Evolutionary conservation across 2,329 filamentous ascomycete species (phyloP).

Genomic region (Beauveria sp.): DNA sequence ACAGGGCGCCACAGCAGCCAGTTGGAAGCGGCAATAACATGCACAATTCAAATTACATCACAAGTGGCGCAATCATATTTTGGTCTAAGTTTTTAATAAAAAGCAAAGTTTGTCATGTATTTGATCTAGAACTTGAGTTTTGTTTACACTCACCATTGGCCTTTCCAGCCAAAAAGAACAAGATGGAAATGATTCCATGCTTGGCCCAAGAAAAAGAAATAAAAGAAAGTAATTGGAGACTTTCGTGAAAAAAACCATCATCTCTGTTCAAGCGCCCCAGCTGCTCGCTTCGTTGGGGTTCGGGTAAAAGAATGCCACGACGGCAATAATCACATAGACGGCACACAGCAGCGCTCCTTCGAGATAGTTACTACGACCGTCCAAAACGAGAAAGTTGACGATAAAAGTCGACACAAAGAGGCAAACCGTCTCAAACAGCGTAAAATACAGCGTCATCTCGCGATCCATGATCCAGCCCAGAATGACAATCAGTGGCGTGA

Average conservation of each 20-base stretch:
- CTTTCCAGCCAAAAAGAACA: too few species aligned
- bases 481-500: constrained; percentile 63
- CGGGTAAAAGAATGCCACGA: constrained; percentile 62
- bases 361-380: constrained; percentile 80
- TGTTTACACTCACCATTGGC: not conserved
- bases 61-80: not conserved
- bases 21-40: not conserved
- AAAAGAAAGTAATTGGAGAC: not conserved
- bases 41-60: not conserved
- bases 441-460: constrained; percentile 77
- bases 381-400: constrained; percentile 79
- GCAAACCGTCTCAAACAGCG: constrained; percentile 80
- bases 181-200: too few species aligned
- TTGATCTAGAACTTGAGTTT: too few species aligned
- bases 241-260: not conserved
- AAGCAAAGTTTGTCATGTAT: not conserved
- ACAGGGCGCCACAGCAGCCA: not conserved
- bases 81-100: too few species aligned
- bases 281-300: constrained; percentile 38
- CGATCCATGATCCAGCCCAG: constrained; percentile 62
- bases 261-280: constrained; percentile 19
- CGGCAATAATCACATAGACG: constrained; percentile 59
- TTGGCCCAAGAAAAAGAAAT: too few species aligned
- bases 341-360: constrained; percentile 65
- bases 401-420: constrained; percentile 80